These are phyloP conservation scores for Fagopyrum esculentum DNA, from an alignment of 148 eudicot genomes.

Conservation along the genomic window DNA sequence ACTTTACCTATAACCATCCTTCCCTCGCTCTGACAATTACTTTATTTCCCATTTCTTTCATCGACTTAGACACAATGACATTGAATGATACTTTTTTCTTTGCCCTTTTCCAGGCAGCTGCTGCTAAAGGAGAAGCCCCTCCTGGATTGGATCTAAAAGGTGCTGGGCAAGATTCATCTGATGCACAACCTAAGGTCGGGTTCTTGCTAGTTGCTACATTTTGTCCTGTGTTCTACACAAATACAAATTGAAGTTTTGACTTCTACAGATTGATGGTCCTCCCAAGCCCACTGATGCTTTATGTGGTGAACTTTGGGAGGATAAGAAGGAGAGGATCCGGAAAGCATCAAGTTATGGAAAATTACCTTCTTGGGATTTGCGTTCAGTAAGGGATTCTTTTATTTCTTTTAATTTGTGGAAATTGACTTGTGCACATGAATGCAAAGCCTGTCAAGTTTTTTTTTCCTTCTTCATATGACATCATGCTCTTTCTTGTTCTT, in stretches of 20 bases:
- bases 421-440: neutral
- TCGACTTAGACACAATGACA: neutral
- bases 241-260: constrained; percentile 15
- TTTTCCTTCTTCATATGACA: neutral
- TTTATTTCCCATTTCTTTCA: neutral
- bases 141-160: constrained; percentile 92
- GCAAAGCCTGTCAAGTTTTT: neutral
- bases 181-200: constrained; percentile 58
- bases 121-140: constrained; percentile 98
- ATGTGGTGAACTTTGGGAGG: constrained; percentile 98
- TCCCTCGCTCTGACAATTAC: neutral
- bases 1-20: neutral
- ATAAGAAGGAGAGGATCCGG: constrained; percentile 79
- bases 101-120: constrained; percentile 61
- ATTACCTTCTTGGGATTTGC: constrained; percentile 91
- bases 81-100: neutral
- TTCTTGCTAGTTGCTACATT: constrained; percentile 6
- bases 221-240: constrained; percentile 7
- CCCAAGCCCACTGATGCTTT: constrained; percentile 78
- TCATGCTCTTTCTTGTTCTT: neutral
- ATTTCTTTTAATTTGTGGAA: neutral
- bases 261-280: constrained; percentile 62
- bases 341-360: constrained; percentile 69
- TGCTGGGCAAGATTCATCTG: constrained; percentile 68
- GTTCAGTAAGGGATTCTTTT: constrained; percentile 64